Evolutionary conservation across 495 filamentous ascomycete species (phyloP), one percentile per base, ranked within the genome.

Genomic region (Beverwykella pulmonaria): DNA sequence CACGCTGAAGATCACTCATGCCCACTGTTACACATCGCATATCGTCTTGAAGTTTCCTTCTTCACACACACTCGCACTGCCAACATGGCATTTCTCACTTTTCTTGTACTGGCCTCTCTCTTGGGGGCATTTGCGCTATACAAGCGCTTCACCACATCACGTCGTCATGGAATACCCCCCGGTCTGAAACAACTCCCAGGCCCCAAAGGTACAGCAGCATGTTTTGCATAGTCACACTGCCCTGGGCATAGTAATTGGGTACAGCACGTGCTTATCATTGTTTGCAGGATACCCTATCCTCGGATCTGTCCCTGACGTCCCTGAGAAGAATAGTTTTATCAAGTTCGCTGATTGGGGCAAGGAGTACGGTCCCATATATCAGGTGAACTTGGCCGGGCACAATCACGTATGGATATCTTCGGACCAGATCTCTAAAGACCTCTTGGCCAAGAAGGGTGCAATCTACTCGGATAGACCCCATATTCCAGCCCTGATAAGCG

Each of bases 311-410:
- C 84, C 84, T 59, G 84, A 88, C 67, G 67, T 88, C 3, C 86
- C 85, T 1, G 68, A 74, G 30, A 73, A 82, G 20, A 68, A 74
- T 19, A 73, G 82, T 9, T 87, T 82, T 79, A 66, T 83, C 36
- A 83, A 87, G 70, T 86, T 88, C 59, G 77, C 84, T 44, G 82
- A 85, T 66, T 90, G 87, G 87, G 80, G 79, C 46, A 79, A 84
- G 49, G 73, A 81, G 62, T 88, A 87, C 68, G 87, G 87, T 0
- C 83, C 85, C 2, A 83, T 90, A 44, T 89, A 86, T 70, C 79
- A 85, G 63, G 78, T 83, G 19, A 76, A 84, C 52, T 79, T 87
- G 14, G 85, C 83, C 32, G 84, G 84, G 14, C 78, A 76, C 47
- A 79, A 79, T 19, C 79, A 86, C 53, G 83, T 89, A 41, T 83